A percentile compares a stretch with the other conserved stretches of the same genome.
phyloP scores from a whole-genome alignment of 2,329 filamentous ascomycete species.

The Fusarium domesticum region DNA sequence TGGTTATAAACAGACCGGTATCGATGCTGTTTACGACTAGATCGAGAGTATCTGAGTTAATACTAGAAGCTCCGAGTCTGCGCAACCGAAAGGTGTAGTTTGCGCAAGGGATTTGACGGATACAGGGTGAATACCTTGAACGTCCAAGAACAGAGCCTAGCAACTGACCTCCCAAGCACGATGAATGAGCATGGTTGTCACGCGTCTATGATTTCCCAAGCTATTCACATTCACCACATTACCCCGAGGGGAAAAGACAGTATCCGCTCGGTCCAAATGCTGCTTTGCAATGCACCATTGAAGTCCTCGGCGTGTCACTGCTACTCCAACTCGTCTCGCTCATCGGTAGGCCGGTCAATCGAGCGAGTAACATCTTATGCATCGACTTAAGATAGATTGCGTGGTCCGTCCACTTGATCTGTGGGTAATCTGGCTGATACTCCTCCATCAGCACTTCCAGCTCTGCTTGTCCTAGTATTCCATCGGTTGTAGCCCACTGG shows the following conservation, averaged over 20 bases:
- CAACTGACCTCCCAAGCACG: too few relatives aligned
- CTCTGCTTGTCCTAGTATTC: background rate
- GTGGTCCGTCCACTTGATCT: constrained; percentile 4
- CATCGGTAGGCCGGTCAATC: background rate
- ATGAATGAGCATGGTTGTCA: too few relatives aligned
- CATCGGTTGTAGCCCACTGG: constrained; percentile 4
- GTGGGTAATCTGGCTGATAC: constrained; percentile 8
- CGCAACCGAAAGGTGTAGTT: too few relatives aligned
- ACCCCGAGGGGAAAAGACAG: background rate
- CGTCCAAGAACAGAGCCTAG: too few relatives aligned
- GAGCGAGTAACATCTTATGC: accelerated
- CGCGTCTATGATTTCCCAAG: too few relatives aligned
- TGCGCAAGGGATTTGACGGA: too few relatives aligned
- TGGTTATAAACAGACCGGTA: too few relatives aligned
- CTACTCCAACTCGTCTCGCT: background rate
- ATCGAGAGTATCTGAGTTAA: too few relatives aligned
- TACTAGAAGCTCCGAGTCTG: too few relatives aligned
- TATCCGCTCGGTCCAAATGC: constrained; percentile 2
- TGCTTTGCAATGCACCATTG: constrained; percentile 1
- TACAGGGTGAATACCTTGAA: too few relatives aligned
- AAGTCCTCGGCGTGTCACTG: background rate
- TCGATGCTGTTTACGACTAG: too few relatives aligned
- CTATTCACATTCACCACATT: too few relatives aligned
- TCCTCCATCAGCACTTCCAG: background rate
- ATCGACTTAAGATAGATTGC: background rate